Conservation (phyloP, 148 eudicot genomes). For the Pharnaceum exiguum region DNA sequence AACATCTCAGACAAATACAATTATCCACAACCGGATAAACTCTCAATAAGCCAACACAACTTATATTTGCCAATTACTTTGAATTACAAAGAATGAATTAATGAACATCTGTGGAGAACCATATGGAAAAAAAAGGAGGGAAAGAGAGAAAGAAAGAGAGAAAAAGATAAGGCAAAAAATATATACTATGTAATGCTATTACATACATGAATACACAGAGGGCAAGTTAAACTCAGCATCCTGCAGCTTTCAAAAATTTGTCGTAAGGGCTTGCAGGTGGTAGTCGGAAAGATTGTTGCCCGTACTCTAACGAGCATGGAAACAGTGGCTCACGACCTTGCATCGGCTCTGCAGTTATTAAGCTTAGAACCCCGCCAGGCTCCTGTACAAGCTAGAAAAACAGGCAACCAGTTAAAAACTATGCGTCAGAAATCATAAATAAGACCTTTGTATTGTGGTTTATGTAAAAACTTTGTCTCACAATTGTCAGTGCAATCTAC, state of each 20-base stretch:
- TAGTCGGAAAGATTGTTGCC: conserved; percentile 55
- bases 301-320: conserved; percentile 51
- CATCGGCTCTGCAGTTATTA: conserved; percentile 27
- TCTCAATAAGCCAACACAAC: background rate
- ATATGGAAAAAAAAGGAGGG: background rate
- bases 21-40: too few relatives aligned
- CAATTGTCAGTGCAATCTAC: too few relatives aligned
- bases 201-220: conserved; percentile 23
- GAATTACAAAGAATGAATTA: conserved; percentile 33
- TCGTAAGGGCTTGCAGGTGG: conserved; percentile 94
- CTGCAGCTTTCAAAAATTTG: conserved; percentile 82
- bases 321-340: conserved; percentile 30
- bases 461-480: too few relatives aligned
- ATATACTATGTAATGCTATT: conserved; percentile 13
- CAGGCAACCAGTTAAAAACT: background rate
- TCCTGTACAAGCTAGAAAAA: conserved; percentile 28
- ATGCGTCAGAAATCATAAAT: background rate
- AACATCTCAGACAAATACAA: too few relatives aligned
- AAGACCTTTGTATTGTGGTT: background rate
- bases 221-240: conserved; percentile 46
- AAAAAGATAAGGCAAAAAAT: background rate
- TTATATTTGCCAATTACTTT: conserved; percentile 3
- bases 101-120: conserved; percentile 10
- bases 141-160: background rate
- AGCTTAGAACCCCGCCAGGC: conserved; percentile 21